Percentiles rank a stretch among this genome's conserved stretches.
These are phyloP conservation scores for Neurospora terricola DNA, from an alignment of 495 filamentous ascomycete genomes.

Conservation along the genomic window DNA sequence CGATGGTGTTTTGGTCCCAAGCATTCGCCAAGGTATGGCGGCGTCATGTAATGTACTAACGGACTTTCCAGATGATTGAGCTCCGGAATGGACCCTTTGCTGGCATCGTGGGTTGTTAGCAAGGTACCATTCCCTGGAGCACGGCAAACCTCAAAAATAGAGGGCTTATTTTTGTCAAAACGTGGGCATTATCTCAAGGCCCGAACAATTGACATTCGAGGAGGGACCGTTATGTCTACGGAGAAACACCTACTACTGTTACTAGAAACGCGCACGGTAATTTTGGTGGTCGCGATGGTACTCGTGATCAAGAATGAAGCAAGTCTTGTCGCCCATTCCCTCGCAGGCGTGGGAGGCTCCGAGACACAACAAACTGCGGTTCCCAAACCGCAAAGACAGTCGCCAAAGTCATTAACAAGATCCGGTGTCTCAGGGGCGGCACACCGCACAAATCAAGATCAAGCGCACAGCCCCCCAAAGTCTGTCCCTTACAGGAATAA, in stretches of 20 bases:
- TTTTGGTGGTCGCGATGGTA: neutral
- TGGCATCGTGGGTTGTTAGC: neutral
- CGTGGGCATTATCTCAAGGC: neutral
- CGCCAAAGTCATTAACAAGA: neutral
- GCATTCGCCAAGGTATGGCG: neutral
- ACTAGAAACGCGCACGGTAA: neutral
- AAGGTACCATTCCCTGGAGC: neutral
- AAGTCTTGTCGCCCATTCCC: neutral
- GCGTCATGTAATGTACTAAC: neutral
- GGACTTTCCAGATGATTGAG: neutral
- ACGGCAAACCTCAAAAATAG: neutral
- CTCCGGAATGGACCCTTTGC: neutral
- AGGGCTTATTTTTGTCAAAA: neutral
- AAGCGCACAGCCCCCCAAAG: neutral
- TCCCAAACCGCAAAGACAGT: neutral
- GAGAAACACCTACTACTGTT: no score
- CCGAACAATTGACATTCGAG: neutral
- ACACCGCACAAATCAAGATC: neutral
- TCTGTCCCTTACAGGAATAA: neutral
- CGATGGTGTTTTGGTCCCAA: neutral
- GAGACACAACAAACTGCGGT: neutral
- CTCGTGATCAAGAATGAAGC: neutral
- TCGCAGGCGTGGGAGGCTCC: neutral
- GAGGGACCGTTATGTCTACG: neutral
- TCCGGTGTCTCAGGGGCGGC: neutral